phyloP scores from a whole-genome alignment of 345 rosid species.

The Isatis tinctoria region DNA sequence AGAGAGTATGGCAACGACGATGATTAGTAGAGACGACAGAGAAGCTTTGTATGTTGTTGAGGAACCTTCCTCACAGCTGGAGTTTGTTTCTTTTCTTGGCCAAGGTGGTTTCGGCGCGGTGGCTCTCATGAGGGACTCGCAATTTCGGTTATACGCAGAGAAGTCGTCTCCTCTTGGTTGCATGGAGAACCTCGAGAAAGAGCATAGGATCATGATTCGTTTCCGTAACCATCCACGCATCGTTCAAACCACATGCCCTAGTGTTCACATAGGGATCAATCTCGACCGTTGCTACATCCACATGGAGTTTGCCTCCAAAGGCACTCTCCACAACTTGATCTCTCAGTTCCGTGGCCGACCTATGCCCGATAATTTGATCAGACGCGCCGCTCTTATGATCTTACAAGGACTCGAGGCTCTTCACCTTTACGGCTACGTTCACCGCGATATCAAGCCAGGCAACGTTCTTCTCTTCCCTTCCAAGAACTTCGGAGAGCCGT shows the following conservation, averaged over 20 bases:
- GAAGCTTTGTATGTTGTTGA: not conserved
- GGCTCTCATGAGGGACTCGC: not conserved
- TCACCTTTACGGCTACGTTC: conserved; percentile 6
- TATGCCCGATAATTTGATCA: not conserved
- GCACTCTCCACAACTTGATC: not conserved
- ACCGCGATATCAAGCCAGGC: conserved; percentile 8
- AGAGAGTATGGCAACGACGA: not conserved
- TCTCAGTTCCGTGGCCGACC: not conserved
- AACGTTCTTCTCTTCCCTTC: conserved; percentile 8
- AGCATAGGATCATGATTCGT: not conserved
- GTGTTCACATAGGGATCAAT: not conserved
- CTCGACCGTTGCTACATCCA: not conserved
- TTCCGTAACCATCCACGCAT: conserved; percentile 1
- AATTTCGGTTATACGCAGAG: not conserved
- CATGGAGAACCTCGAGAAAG: not conserved
- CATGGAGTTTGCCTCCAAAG: conserved; percentile 14
- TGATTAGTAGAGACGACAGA: not conserved
- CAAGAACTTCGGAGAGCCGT: not conserved
- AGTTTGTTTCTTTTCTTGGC: not conserved
- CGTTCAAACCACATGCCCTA: not conserved
- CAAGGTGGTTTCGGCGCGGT: not conserved
- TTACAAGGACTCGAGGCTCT: conserved; percentile 12
- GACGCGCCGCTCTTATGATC: not conserved
- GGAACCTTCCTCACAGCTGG: not conserved
- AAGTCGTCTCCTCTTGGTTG: not conserved